Evolutionary conservation across 78 protist genomes (phyloP).

Genomic region (Tieghemostelium lacteum): DNA sequence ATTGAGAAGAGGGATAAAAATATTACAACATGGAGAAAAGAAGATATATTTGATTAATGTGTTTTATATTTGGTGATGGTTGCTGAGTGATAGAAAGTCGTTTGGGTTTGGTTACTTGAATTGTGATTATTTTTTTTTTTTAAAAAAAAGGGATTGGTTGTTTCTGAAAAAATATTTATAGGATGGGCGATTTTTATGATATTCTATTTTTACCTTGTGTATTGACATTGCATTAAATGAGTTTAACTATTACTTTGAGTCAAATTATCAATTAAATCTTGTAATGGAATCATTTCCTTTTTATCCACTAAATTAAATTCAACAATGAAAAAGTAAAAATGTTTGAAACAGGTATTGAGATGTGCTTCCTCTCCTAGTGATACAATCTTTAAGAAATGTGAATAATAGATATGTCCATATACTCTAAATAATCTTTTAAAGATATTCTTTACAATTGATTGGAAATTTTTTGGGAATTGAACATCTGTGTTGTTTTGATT

Average conservation of each 20-base stretch:
- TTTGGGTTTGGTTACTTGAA: too few species aligned
- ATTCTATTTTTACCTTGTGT: not conserved
- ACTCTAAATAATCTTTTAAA: conserved; percentile 95
- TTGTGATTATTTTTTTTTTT: too few species aligned
- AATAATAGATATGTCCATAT: conserved; percentile 98
- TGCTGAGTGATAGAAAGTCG: too few species aligned
- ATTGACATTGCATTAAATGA: not conserved
- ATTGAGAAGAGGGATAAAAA: too few species aligned
- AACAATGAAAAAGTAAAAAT: conserved; percentile 87
- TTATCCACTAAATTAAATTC: conserved; percentile 89
- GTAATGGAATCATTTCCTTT: conserved; percentile 90
- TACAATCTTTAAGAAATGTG: conserved; percentile 91
- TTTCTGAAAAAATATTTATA: not conserved
- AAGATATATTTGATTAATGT: too few species aligned
- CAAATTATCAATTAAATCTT: conserved; percentile 75
- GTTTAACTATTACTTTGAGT: conserved; percentile 41
- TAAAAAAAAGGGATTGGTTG: too few species aligned
- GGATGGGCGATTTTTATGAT: not conserved
- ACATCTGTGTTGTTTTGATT: conserved; percentile 28
- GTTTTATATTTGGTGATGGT: too few species aligned
- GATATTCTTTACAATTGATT: conserved; percentile 85
- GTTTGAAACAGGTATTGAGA: conserved; percentile 88
- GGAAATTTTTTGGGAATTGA: conserved; percentile 96
- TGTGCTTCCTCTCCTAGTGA: conserved; percentile 94
- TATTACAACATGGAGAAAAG: too few species aligned